Evolutionary conservation across 2,329 filamentous ascomycete genomes (phyloP), one percentile per base, ranked within the genome.

Genomic region (Akanthomyces muscarius): DNA sequence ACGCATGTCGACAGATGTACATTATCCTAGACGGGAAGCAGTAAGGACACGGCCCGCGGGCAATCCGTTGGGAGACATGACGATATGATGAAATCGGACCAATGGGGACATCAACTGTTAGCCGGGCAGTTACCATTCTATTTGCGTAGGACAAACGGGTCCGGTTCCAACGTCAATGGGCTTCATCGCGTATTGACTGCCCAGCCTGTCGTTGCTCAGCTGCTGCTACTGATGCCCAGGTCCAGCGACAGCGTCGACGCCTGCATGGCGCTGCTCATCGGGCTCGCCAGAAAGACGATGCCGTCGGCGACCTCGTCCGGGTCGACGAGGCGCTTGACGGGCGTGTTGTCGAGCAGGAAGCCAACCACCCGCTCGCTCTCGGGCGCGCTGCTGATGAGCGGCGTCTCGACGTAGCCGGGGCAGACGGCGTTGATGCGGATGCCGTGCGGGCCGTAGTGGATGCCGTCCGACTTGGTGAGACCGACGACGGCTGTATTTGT

Each of bases 341-440:
- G 55, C 30, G 30, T 16, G n/a, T 16, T 47, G 18, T 68, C 72
- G 4, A 33, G 28, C 25, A 56, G 5, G 1, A 56, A 28, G 16
- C 1, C 18, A 4, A 38, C n/a, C 14, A 48, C 0, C 13, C n/a
- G 23, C 10, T 47, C 55, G 30, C 42, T 18, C 5, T 38, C n/a
- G 11, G 30, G 4, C 6, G 10, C 13, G 28, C 30, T n/a, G 42
- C 8, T 13, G 25, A 48, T 10, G 5, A 57, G 55, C 42, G 55
- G 55, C 55, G 44, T 48, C 30, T 72, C 69, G 41, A 81, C 74
- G 65, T 79, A 82, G 11, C 78, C 82, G 0, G 84, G 84, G 62
- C 84, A 86, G n/a, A 87, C 80, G 3, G 83, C 83, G 68, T 87
- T 87, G 70, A 87, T 82, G 55, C 83, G 80, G 63, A 87, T 84